Percentiles rank a stretch among this genome's conserved stretches.
phyloP scores from a whole-genome alignment of 1,139 yeast species.

The Pichia sorboxylosa region DNA sequence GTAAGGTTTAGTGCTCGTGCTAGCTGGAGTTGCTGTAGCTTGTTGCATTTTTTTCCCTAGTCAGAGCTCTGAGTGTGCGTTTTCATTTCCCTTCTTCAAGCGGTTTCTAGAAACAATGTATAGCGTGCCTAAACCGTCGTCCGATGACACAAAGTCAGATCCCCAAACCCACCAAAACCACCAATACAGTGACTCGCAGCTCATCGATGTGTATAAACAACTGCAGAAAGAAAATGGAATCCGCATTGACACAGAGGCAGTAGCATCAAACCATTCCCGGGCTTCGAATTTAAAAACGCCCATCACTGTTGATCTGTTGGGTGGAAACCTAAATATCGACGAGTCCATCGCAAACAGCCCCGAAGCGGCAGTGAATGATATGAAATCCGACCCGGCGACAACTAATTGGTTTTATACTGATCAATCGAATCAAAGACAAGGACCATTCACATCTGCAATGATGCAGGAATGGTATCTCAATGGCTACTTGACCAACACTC shows the following conservation, averaged over 20 bases:
- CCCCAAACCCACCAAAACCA: not conserved
- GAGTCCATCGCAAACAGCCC: not conserved
- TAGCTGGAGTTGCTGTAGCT: no score
- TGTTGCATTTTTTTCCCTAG: no score
- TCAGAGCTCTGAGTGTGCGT: no score
- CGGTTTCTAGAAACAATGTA: no score
- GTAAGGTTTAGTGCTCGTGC: no score
- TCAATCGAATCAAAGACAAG: constrained; percentile 60
- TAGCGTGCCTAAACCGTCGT: constrained; percentile 6
- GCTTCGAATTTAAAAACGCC: not conserved
- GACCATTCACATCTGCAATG: constrained; percentile 63
- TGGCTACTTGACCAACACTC: constrained; percentile 46
- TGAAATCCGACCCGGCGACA: not conserved
- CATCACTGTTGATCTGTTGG: not conserved
- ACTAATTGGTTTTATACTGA: constrained; percentile 58
- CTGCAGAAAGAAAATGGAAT: not conserved
- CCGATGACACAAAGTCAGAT: not conserved
- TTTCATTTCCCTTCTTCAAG: no score
- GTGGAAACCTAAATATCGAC: no score
- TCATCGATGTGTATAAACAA: not conserved
- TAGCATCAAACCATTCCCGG: not conserved
- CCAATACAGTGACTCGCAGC: not conserved
- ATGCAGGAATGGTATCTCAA: constrained; percentile 74
- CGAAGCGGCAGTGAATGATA: not conserved
- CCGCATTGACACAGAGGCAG: not conserved